Conservation (phyloP, 2,329 filamentous ascomycete species). For the Alternaria sp. region DNA sequence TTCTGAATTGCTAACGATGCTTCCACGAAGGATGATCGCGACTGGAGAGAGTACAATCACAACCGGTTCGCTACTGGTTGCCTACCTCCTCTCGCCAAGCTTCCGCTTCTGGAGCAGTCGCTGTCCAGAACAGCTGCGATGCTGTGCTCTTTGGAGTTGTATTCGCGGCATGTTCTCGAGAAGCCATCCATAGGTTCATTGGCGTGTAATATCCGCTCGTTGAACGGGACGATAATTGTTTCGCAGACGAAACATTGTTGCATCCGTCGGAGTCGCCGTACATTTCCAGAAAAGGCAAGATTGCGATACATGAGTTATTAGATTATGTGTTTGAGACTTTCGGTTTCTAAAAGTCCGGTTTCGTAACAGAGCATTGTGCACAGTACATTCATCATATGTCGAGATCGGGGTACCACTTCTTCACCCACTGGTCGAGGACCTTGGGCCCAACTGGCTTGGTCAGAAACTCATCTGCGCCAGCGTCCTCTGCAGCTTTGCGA, state of each 20-base stretch:
- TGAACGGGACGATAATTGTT: background rate
- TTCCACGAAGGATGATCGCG: too few species aligned
- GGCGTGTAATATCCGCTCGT: background rate
- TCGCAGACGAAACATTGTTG: background rate
- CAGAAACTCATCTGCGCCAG: constrained; percentile 42
- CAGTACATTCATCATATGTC: constrained; percentile 7
- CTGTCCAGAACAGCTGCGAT: background rate
- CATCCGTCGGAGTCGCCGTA: background rate
- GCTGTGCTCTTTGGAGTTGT: background rate
- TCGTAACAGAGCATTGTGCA: too few species aligned
- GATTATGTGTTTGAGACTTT: background rate
- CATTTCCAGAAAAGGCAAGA: background rate
- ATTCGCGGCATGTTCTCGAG: background rate
- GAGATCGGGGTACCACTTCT: constrained; percentile 30
- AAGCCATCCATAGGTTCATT: background rate
- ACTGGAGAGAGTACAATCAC: too few species aligned
- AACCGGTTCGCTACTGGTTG: too few species aligned
- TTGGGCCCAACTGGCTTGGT: constrained; percentile 46
- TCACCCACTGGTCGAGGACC: constrained; percentile 33
- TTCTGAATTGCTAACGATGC: too few species aligned
- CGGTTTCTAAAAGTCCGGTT: background rate
- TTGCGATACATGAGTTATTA: background rate
- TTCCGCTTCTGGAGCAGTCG: background rate
- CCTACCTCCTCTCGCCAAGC: background rate
- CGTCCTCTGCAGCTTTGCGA: constrained; percentile 31